Evolutionary conservation across 345 rosid genomes (phyloP).

Genomic region (Diplotaxis tenuifolia): DNA sequence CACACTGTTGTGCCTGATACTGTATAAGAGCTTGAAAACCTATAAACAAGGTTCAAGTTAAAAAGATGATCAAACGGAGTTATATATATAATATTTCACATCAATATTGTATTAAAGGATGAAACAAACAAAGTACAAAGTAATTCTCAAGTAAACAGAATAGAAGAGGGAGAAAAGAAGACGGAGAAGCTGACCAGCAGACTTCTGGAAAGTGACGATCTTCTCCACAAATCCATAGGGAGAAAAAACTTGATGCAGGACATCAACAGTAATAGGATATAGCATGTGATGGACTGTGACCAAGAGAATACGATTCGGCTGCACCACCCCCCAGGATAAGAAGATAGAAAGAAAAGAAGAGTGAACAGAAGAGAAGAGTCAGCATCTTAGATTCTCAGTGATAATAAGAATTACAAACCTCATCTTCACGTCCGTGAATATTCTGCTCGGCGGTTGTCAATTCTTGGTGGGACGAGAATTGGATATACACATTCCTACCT

Average conservation of each 20-base stretch:
- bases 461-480: conserved; percentile 99
- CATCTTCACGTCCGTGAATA: conserved; percentile 89
- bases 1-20: conserved; percentile 71
- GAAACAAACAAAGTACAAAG: conserved; percentile 1
- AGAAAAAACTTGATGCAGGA: conserved; percentile 93
- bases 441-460: conserved; percentile 92
- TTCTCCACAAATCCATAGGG: conserved; percentile 93
- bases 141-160: conserved; percentile 17
- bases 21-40: conserved; percentile 99
- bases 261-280: conserved; percentile 94
- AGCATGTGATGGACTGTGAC: conserved; percentile 94
- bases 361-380: conserved; percentile 45
- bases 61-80: background rate
- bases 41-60: conserved; percentile 29
- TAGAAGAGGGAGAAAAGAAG: conserved; percentile 42
- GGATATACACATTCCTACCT: conserved; percentile 96
- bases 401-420: conserved; percentile 54
- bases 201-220: conserved; percentile 97
- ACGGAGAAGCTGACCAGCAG: conserved; percentile 87
- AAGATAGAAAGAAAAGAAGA: conserved; percentile 50
- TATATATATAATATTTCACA: background rate
- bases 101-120: background rate
- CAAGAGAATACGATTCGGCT: conserved; percentile 94
- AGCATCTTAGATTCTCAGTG: background rate
- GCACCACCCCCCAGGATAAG: conserved; percentile 51